Evolutionary conservation across 108 stramenopile genomes (phyloP).

Genomic region (Nitzschia sp.): DNA sequence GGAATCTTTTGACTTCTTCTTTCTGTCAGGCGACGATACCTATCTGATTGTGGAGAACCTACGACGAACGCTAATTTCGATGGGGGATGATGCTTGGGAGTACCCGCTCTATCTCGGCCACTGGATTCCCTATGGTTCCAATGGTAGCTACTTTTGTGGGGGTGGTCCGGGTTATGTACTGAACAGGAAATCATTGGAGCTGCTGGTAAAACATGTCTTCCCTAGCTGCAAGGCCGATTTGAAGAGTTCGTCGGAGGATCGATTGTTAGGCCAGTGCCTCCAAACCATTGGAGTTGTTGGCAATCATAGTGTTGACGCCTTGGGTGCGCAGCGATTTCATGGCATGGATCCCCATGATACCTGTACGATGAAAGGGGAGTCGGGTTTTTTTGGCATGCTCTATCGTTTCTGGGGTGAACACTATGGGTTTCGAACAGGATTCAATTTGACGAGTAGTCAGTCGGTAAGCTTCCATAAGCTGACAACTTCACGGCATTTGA

Average conservation of each 20-base stretch:
- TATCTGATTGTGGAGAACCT: slow-evolving; percentile 39
- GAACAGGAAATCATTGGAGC: slow-evolving; percentile 37
- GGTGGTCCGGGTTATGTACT: slow-evolving; percentile 64
- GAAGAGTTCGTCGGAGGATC: slow-evolving; percentile 30
- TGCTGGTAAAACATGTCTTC: slow-evolving; percentile 44
- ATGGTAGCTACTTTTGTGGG: slow-evolving; percentile 35
- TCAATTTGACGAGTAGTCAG: slow-evolving; percentile 11
- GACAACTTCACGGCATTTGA: slow-evolving; percentile 16
- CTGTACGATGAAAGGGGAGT: slow-evolving; percentile 10
- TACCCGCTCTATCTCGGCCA: slow-evolving; percentile 45
- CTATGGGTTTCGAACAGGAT: slow-evolving; percentile 13
- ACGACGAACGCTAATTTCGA: background rate
- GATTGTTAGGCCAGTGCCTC: slow-evolving; percentile 30
- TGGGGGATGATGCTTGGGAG: slow-evolving; percentile 3
- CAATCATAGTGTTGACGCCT: slow-evolving; percentile 27
- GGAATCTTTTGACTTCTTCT: slow-evolving; percentile 39
- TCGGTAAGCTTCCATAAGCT: slow-evolving; percentile 20
- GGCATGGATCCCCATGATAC: slow-evolving; percentile 21
- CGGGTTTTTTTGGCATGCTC: background rate
- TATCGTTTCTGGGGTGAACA: slow-evolving; percentile 14
- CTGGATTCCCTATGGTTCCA: slow-evolving; percentile 24
- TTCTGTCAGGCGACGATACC: slow-evolving; percentile 39
- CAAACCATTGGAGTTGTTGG: slow-evolving; percentile 16
- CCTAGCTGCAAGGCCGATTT: slow-evolving; percentile 5
- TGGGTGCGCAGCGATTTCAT: slow-evolving; percentile 29